A percentile compares a stretch with the other conserved stretches of the same genome.
These are phyloP conservation scores for Otatea glauca DNA, from an alignment of 176 grass and related monocot species.

Conservation along the genomic window DNA sequence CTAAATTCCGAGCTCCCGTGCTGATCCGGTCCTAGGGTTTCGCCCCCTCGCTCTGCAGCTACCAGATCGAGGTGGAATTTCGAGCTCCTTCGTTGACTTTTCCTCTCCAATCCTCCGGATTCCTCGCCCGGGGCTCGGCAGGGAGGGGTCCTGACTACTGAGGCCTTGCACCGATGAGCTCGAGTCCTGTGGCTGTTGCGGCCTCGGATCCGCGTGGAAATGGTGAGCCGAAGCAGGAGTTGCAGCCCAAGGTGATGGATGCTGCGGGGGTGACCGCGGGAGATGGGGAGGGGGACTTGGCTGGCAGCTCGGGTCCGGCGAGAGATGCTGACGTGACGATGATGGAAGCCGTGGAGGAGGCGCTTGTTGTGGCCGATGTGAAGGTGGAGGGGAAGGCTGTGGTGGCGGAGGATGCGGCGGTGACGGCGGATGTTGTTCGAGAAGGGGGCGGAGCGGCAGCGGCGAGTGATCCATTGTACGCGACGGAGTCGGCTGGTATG, in stretches of 20 bases:
- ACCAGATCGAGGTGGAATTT: conserved; percentile 51
- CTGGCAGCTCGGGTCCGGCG: background rate
- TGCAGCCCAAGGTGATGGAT: background rate
- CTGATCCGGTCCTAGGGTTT: conserved; percentile 56
- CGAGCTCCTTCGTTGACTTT: conserved; percentile 38
- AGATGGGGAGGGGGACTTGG: background rate
- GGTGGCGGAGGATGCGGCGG: background rate
- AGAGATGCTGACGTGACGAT: conserved; percentile 35
- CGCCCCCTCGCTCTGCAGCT: background rate
- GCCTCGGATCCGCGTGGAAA: conserved; percentile 51
- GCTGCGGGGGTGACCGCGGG: background rate
- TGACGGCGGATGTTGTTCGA: background rate
- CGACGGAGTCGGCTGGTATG: conserved; percentile 43
- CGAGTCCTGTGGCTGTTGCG: conserved; percentile 35
- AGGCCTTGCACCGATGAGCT: conserved; percentile 45
- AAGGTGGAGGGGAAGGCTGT: conserved; percentile 24
- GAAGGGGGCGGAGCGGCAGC: background rate
- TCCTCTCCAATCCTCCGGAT: conserved; percentile 32
- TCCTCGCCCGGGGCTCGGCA: background rate
- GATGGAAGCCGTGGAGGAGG: conserved; percentile 27
- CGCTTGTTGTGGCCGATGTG: background rate
- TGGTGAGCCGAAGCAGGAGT: conserved; percentile 36
- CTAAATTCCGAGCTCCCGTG: conserved; percentile 33
- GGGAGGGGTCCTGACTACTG: conserved; percentile 1
- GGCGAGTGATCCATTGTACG: conserved; percentile 29